Conservation (phyloP, 2,329 filamentous ascomycete genomes). For the Pyrenochaeta sp. region DNA sequence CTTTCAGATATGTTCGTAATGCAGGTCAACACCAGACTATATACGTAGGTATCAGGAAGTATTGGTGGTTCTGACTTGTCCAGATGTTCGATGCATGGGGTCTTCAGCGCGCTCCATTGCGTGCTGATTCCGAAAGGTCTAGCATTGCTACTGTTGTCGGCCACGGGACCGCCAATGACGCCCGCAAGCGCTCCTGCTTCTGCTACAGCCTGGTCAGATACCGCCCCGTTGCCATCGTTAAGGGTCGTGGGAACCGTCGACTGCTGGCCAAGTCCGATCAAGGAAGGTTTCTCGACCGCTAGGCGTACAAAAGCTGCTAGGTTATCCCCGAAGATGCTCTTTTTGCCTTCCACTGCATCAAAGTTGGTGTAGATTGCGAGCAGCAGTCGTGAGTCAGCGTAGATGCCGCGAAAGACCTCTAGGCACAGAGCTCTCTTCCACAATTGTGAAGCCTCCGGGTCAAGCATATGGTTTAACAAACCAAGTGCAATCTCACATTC, state of each 20-base stretch:
- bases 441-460: slow-evolving; percentile 76
- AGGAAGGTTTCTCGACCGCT: slow-evolving; percentile 85
- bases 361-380: slow-evolving; percentile 82
- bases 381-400: slow-evolving; percentile 79
- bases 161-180: slow-evolving; percentile 77
- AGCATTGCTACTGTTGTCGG: slow-evolving; percentile 67
- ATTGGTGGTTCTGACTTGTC: slow-evolving; percentile 87
- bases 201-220: slow-evolving; percentile 83
- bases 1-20: slow-evolving; percentile 91
- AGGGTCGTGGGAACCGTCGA: slow-evolving; percentile 80
- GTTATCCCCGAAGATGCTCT: slow-evolving; percentile 79
- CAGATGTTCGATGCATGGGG: slow-evolving; percentile 90
- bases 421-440: slow-evolving; percentile 94
- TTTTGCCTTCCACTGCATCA: slow-evolving; percentile 76
- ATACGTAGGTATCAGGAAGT: slow-evolving; percentile 92
- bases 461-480: slow-evolving; percentile 83
- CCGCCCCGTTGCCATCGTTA: slow-evolving; percentile 63
- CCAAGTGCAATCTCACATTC: slow-evolving; percentile 87
- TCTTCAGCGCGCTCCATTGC: slow-evolving; percentile 88
- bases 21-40: slow-evolving; percentile 86
- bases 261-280: slow-evolving; percentile 89
- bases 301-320: slow-evolving; percentile 90
- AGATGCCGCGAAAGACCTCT: slow-evolving; percentile 88
- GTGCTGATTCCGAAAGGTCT: slow-evolving; percentile 80
- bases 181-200: slow-evolving; percentile 89